Percentiles rank a stretch among this genome's conserved stretches.
phyloP scores from a whole-genome alignment of 352 stramenopile species.

The Phytophthora ohioensis region DNA sequence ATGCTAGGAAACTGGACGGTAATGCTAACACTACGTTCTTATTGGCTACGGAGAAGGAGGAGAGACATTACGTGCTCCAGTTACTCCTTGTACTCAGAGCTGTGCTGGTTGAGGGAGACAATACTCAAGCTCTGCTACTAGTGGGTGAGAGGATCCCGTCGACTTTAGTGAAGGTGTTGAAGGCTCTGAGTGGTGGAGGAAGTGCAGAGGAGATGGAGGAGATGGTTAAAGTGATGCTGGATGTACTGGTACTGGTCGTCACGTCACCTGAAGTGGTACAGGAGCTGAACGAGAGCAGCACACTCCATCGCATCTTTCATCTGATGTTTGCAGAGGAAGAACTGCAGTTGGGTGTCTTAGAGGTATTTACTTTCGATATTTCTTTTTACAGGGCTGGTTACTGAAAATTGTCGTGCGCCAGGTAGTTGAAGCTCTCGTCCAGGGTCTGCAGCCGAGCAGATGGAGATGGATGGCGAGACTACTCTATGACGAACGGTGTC shows the following conservation, averaged over 20 bases:
- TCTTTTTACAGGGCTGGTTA: background rate
- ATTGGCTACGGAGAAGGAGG: constrained; percentile 11
- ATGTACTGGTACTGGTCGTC: constrained; percentile 42
- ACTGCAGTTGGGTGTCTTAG: constrained; percentile 24
- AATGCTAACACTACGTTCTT: constrained; percentile 19
- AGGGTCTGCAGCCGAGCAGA: constrained; percentile 18
- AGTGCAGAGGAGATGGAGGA: constrained; percentile 1
- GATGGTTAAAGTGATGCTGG: constrained; percentile 36
- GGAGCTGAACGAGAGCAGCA: constrained; percentile 57
- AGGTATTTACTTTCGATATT: constrained; percentile 22
- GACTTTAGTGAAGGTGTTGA: constrained; percentile 62
- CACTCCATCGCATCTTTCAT: constrained; percentile 62
- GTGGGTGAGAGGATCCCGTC: constrained; percentile 63
- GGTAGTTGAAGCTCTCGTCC: constrained; percentile 42
- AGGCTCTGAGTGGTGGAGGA: constrained; percentile 39
- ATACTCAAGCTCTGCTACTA: constrained; percentile 42
- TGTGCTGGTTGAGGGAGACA: constrained; percentile 31
- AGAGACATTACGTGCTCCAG: constrained; percentile 18
- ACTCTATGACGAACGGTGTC: constrained; percentile 38
- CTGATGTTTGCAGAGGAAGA: constrained; percentile 40
- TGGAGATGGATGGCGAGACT: constrained; percentile 42
- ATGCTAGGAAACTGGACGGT: constrained; percentile 37
- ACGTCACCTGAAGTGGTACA: constrained; percentile 52
- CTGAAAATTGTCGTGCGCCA: constrained; percentile 16
- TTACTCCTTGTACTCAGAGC: constrained; percentile 41